A percentile compares a stretch with the other conserved stretches of the same genome.
Evolutionary conservation across 148 eudicot species (phyloP).

Genomic region (Rhododendron vialii): DNA sequence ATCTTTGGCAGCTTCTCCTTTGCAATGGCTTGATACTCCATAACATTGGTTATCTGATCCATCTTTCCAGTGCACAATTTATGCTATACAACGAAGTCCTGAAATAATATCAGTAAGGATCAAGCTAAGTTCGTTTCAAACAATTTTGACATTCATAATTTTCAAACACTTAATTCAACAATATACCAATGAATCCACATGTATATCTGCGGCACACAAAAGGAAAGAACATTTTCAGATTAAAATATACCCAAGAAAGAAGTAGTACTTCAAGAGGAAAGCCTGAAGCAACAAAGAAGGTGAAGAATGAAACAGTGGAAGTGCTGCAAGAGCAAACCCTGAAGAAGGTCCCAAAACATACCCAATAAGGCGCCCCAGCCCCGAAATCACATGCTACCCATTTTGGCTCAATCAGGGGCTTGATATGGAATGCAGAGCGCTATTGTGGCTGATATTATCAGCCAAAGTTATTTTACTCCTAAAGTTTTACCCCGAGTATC

Average conservation of each 20-base stretch:
- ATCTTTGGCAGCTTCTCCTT: constrained; percentile 81
- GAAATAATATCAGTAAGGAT: background rate
- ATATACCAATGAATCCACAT: background rate
- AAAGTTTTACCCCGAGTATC: background rate
- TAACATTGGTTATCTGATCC: constrained; percentile 67
- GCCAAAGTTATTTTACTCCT: background rate
- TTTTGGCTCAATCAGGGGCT: background rate
- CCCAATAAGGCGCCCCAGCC: background rate
- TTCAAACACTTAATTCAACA: background rate
- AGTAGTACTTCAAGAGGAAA: background rate
- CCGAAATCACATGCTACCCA: background rate
- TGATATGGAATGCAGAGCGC: background rate
- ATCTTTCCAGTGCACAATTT: constrained; percentile 18
- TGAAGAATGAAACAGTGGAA: background rate
- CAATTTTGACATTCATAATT: background rate
- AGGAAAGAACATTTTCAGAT: background rate
- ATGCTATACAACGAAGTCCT: background rate
- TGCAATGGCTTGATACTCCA: constrained; percentile 73
- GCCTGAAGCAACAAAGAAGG: background rate
- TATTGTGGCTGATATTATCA: background rate
- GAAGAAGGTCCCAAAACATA: background rate
- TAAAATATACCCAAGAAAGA: background rate
- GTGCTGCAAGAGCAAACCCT: background rate
- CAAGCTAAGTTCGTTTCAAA: background rate
- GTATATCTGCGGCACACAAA: background rate